Base-by-base conservation (phyloP, 345 rosid genomes). In the Rhodamnia rubescens region DNA sequence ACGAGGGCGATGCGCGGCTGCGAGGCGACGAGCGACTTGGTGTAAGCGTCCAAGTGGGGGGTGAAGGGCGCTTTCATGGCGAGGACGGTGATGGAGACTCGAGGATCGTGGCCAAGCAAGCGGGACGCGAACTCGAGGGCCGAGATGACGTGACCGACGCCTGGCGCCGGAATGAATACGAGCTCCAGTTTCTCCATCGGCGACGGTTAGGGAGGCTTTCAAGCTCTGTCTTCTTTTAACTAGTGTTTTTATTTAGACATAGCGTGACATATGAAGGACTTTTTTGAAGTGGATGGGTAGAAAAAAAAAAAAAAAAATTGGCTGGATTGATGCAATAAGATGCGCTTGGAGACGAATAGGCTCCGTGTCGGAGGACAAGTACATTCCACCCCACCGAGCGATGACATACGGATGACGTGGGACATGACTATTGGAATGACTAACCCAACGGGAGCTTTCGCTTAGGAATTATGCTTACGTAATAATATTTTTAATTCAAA, bases 101-200 rank as follows among this genome's bases (percentile, higher is more conserved):
- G 87, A 55, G 83, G 80, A 78, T 94, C 89, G 1, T 44, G 88
- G 59, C 85, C 54, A 40, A 94, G 59, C 22, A 95, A 86, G 49
- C 87, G 84, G 55, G 89, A 90, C 0, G 93, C 92, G 61, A 93
- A 88, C 81, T 93, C 96, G 5, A 91, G 81, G 50, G 91, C 53
- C 4, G 93, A 89, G 13, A 87, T 88, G 40, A 90, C 83, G 89
- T 95, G 98, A 53, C 95, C 93, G 2, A 13, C 27, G 21, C 82
- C 82, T 26, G 92, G 91, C 5, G 53, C 26, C 53, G 92, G 91
- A 40, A 91, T 13, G 51, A 91, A 82, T 27, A 90, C 85, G 22
- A 90, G 86, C 87, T 91, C 91, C 58, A 58, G 74, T 85, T 84
- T 88, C 83, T 86, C 74, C 89, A 74, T 89, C 64, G 81, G 42